Evolutionary conservation across 2,329 filamentous ascomycete species (phyloP).

Genomic region (Ilyonectria mors-panacis): DNA sequence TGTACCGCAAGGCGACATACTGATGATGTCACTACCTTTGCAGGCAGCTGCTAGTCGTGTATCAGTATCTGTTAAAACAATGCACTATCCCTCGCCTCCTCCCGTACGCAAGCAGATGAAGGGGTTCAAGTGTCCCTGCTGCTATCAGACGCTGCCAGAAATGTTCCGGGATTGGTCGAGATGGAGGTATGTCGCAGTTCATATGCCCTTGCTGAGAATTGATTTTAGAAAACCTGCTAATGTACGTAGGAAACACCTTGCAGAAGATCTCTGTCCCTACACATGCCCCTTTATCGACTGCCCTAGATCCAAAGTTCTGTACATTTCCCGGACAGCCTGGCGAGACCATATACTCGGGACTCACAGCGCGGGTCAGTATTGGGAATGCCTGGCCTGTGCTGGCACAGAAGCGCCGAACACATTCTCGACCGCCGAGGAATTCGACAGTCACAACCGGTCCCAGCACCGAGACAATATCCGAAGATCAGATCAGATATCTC

Average conservation of each 20-base stretch:
- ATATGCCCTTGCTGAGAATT: too few relatives aligned
- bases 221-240: neutral
- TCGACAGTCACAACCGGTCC: slow-evolving; percentile 8
- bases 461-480: slow-evolving; percentile 15
- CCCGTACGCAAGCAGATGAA: neutral
- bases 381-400: slow-evolving; percentile 20
- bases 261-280: slow-evolving; percentile 20
- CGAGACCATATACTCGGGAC: slow-evolving; percentile 3
- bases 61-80: slow-evolving; percentile 17
- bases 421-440: slow-evolving; percentile 1
- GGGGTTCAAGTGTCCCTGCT: slow-evolving; percentile 30
- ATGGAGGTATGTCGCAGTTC: slow-evolving; percentile 10
- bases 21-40: neutral
- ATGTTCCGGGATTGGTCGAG: slow-evolving; percentile 20
- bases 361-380: slow-evolving; percentile 9
- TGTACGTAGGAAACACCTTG: slow-evolving; percentile 14
- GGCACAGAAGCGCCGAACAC: slow-evolving; percentile 6
- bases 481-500: slow-evolving; percentile 6
- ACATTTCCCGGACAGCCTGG: slow-evolving; percentile 13
- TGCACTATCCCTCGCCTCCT: slow-evolving; percentile 17
- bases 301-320: neutral
- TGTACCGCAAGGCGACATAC: slow-evolving; percentile 1
- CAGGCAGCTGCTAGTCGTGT: slow-evolving; percentile 18
- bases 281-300: slow-evolving; percentile 20
- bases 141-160: slow-evolving; percentile 26